phyloP scores from a whole-genome alignment of 73 alveolate species.

The Paraurostyla sp. region DNA sequence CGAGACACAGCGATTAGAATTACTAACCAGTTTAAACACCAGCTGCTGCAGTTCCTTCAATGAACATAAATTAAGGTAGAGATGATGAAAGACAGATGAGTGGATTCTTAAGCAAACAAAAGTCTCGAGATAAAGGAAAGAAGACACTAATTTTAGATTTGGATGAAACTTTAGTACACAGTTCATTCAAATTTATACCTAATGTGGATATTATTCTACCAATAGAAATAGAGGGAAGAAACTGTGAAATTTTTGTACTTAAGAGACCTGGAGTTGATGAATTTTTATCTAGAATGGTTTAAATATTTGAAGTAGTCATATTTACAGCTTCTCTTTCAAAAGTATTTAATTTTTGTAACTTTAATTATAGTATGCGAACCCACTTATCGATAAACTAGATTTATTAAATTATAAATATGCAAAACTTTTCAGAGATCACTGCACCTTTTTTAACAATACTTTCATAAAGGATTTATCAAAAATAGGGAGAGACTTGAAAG shows the following conservation, averaged over 20 bases:
- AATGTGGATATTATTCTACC: constrained; percentile 57
- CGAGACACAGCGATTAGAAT: background rate
- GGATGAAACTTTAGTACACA: constrained; percentile 86
- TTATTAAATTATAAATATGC: background rate
- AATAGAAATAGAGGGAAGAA: constrained; percentile 81
- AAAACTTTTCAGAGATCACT: constrained; percentile 90
- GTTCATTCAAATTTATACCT: constrained; percentile 76
- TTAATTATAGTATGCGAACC: constrained; percentile 71
- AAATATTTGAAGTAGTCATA: constrained; percentile 77
- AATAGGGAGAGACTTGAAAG: constrained; percentile 83
- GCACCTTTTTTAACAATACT: constrained; percentile 72
- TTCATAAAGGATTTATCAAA: constrained; percentile 80
- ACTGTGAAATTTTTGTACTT: constrained; percentile 84
- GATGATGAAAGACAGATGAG: background rate
- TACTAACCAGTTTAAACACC: constrained; percentile 6
- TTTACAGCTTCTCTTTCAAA: constrained; percentile 84
- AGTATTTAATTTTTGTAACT: background rate
- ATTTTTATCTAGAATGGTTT: constrained; percentile 81
- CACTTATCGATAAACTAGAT: constrained; percentile 74
- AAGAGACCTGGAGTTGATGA: constrained; percentile 93
- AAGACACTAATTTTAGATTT: constrained; percentile 81
- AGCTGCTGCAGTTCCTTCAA: constrained; percentile 42
- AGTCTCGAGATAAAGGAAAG: constrained; percentile 57
- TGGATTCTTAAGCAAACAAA: constrained; percentile 11
- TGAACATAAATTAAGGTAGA: background rate